phyloP scores from a whole-genome alignment of 108 stramenopile genomes.

The Skeletonema menzelii region DNA sequence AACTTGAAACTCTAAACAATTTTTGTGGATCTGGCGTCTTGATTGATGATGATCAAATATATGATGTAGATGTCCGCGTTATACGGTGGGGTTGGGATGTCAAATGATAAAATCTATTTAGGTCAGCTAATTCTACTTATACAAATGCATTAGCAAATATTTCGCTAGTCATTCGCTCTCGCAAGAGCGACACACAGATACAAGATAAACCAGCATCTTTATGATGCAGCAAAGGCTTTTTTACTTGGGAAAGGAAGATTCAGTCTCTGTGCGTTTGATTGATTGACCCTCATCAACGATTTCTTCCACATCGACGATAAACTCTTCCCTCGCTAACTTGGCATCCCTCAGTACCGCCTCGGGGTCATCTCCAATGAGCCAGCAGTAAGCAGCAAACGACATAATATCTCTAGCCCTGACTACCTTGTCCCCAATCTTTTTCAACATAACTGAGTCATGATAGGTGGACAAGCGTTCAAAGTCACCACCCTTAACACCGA shows the following conservation, averaged over 20 bases:
- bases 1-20: constrained; percentile 33
- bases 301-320: constrained; percentile 43
- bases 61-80: constrained; percentile 64
- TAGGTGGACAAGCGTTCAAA: constrained; percentile 51
- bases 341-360: constrained; percentile 51
- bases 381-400: constrained; percentile 52
- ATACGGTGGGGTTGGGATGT: constrained; percentile 61
- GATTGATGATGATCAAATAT: constrained; percentile 78
- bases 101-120: background rate
- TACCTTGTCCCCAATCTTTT: constrained; percentile 47
- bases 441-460: constrained; percentile 34
- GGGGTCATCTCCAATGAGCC: constrained; percentile 48
- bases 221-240: background rate
- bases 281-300: background rate
- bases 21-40: constrained; percentile 72
- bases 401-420: constrained; percentile 44
- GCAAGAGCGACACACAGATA: background rate
- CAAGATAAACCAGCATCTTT: background rate
- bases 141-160: background rate
- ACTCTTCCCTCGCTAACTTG: constrained; percentile 42
- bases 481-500: constrained; percentile 33
- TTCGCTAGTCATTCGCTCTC: background rate
- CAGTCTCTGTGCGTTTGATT: background rate
- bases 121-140: background rate
- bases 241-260: background rate